Evolutionary conservation across 352 stramenopile species (phyloP).

Genomic region (Globisporangium radiosum): DNA sequence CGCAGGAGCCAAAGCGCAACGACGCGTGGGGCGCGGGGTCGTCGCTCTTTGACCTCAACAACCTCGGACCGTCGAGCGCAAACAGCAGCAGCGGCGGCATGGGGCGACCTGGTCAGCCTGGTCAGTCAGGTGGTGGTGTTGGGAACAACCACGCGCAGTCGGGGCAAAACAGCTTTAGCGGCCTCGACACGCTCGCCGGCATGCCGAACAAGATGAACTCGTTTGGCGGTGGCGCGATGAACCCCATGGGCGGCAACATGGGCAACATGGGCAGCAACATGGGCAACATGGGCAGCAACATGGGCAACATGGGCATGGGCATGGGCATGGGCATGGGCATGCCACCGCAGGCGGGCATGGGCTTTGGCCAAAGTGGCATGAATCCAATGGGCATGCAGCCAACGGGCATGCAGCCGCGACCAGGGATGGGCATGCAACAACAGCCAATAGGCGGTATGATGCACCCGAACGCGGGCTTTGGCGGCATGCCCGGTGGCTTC

Average conservation of each 20-base stretch:
- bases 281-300: constrained; percentile 43
- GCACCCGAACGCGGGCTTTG: constrained; percentile 40
- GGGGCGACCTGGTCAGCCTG: constrained; percentile 23
- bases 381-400: constrained; percentile 1
- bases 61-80: constrained; percentile 32
- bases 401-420: constrained; percentile 32
- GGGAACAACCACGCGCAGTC: constrained; percentile 24
- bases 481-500: constrained; percentile 32
- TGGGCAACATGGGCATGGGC: constrained; percentile 34
- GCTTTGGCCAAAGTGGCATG: constrained; percentile 21
- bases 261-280: constrained; percentile 37
- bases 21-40: constrained; percentile 79
- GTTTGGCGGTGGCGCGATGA: constrained; percentile 45
- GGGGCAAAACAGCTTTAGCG: constrained; percentile 73
- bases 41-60: constrained; percentile 74
- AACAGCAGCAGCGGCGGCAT: constrained; percentile 10
- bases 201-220: constrained; percentile 59
- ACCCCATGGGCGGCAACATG: constrained; percentile 37
- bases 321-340: constrained; percentile 33
- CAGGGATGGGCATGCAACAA: constrained; percentile 20
- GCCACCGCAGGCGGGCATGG: constrained; percentile 16
- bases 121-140: background rate
- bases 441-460: constrained; percentile 28
- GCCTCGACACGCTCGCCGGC: constrained; percentile 71
- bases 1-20: constrained; percentile 48